Evolutionary conservation across 2,329 filamentous ascomycete species (phyloP), one percentile per base, ranked within the genome.

Genomic region (Penicillium capsulatum): DNA sequence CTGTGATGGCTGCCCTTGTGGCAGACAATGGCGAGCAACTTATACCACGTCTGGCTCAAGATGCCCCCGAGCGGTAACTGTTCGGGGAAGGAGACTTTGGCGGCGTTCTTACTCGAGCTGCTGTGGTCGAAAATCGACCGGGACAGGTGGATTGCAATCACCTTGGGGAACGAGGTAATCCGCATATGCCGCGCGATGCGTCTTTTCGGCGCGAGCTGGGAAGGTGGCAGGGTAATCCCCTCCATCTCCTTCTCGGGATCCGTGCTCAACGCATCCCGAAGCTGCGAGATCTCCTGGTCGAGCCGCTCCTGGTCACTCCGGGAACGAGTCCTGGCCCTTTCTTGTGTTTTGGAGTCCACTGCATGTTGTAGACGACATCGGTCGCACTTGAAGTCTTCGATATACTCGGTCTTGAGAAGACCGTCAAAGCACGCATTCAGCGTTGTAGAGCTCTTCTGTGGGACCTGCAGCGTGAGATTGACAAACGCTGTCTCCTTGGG

Each of bases 341-440:
- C 80, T 5, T 72, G 68, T 46, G 79, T 70, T 48, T 87, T 77
- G 35, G 75, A 66, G 19, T 80, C 72, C 37, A 86, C 69, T 3
- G 89, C 89, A 62, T 95, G 85, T 30, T 86, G 67, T n/a, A 98
- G 73, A 15, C 89, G 81, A 60, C 92, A 98, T 66, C 82, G 86
- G 56, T 96, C 92, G 68, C 92, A 98, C 53, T 86, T 90, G 72
- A 94, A 98, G 61, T 95, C 92, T 48, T 97, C 91, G 50, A 98
- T 96, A 61, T 89, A 84, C 64, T 98, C 92, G 0, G 87, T 88
- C 67, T 95, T 95, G 52, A 98, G 83, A 65, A 96, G 83, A 28
- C 86, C 86, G 57, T 98, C 92, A 55, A 98, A 92, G 64, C 92
- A 98, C 7, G 81, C 75, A 58, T 84, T 89, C 11, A 98, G 74